Evolutionary conservation across 169 alveolate species (phyloP).

Genomic region (Plasmodium vivax): DNA sequence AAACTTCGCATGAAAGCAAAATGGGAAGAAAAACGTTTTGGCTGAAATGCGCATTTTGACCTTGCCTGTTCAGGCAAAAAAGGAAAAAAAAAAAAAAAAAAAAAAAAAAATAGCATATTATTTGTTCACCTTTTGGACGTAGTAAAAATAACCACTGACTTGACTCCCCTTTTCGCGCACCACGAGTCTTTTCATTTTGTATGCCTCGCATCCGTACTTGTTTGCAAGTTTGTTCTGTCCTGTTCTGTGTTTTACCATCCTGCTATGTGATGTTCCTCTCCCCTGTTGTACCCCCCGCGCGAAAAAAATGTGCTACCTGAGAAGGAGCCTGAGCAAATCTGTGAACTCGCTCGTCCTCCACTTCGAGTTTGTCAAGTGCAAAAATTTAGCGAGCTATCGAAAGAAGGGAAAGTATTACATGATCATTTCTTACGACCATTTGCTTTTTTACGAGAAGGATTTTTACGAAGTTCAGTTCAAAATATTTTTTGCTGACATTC

Average conservation of each 20-base stretch:
- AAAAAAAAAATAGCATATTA: not conserved
- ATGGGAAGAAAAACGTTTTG: not conserved
- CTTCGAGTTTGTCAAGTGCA: slow-evolving; percentile 59
- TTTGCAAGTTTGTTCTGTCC: not conserved
- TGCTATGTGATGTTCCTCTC: too few relatives aligned
- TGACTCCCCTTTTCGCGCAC: not conserved
- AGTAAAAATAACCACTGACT: not conserved
- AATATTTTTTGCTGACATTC: slow-evolving; percentile 24
- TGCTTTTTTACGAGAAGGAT: slow-evolving; percentile 51
- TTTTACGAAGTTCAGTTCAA: slow-evolving; percentile 35
- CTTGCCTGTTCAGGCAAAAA: not conserved
- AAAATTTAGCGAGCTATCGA: slow-evolving; percentile 20
- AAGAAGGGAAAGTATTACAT: slow-evolving; percentile 51
- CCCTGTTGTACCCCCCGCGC: not conserved
- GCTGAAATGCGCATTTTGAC: not conserved
- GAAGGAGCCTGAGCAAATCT: slow-evolving; percentile 22
- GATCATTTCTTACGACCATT: slow-evolving; percentile 31
- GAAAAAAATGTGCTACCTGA: slow-evolving; percentile 29
- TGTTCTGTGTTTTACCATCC: not conserved
- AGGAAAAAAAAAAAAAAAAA: not conserved
- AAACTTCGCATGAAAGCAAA: not conserved
- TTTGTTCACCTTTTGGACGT: not conserved
- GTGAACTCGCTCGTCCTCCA: slow-evolving; percentile 44
- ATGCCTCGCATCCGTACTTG: not conserved
- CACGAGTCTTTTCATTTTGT: not conserved